Conservation (phyloP, 257 asterid genomes). For the Plantago ovata region DNA sequence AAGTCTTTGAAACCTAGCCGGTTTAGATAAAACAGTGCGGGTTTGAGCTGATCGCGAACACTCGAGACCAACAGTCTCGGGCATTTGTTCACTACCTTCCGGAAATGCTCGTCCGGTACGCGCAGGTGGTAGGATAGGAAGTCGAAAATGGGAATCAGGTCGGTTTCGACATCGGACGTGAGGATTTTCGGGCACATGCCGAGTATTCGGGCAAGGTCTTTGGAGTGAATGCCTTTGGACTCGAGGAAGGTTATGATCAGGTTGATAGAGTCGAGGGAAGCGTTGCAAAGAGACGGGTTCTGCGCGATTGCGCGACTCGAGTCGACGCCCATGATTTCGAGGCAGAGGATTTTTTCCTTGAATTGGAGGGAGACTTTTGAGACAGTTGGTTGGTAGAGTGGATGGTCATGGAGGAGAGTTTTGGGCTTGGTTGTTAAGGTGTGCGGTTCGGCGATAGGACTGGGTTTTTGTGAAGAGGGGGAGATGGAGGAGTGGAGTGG, state of each 20-base stretch:
- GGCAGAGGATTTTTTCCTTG: slow-evolving; percentile 89
- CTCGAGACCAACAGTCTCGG: slow-evolving; percentile 66
- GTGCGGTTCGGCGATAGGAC: not conserved
- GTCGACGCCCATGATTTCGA: slow-evolving; percentile 92
- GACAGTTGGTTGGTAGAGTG: slow-evolving; percentile 64
- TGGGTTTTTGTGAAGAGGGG: slow-evolving; percentile 21
- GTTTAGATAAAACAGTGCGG: slow-evolving; percentile 73
- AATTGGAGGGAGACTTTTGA: slow-evolving; percentile 66
- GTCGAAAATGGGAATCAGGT: slow-evolving; percentile 59
- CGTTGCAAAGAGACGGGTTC: slow-evolving; percentile 65
- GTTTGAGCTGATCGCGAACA: slow-evolving; percentile 65
- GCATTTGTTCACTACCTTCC: slow-evolving; percentile 72
- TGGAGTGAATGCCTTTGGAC: slow-evolving; percentile 81
- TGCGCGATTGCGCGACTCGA: slow-evolving; percentile 71
- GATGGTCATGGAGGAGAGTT: slow-evolving; percentile 52
- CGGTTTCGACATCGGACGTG: slow-evolving; percentile 55
- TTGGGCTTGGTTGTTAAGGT: not conserved
- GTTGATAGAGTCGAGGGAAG: slow-evolving; percentile 63
- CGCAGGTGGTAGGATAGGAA: slow-evolving; percentile 57
- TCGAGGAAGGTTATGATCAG: slow-evolving; percentile 64
- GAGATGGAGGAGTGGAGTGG: slow-evolving; percentile 47
- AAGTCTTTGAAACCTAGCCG: slow-evolving; percentile 63
- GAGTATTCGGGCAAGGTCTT: slow-evolving; percentile 70
- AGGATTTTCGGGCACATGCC: slow-evolving; percentile 87
- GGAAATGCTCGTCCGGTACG: slow-evolving; percentile 54